Evolutionary conservation across 2,329 filamentous ascomycete genomes (phyloP), one percentile per base, ranked within the genome.

Genomic region (Neonectria coccinea): DNA sequence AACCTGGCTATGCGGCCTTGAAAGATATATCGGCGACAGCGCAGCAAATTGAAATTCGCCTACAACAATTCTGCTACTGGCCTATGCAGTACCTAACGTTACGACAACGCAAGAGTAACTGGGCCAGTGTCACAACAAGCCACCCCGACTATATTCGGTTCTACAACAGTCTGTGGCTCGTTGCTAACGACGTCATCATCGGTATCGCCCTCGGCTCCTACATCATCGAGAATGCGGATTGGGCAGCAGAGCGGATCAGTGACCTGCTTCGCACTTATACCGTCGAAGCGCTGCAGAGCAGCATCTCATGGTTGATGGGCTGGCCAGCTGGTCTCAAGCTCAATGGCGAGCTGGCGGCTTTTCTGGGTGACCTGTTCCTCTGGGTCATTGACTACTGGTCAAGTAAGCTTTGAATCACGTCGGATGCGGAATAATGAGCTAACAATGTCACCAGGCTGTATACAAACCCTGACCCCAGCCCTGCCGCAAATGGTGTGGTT

Each of bases 371-470:
- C 74, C 82, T 99, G 3, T 99, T 99, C 75, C 83, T 98, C 3
- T 99, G 96, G 96, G 96, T 99, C 52, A 98, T 99, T 69, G 94
- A 97, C 70, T 97, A 97, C 76, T 99, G 96, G 96, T 92, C 93
- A 62, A 91, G 92, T 92, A 82, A 77, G 88, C 82, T 47, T 33
- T 31, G 25, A 18, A 48, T 42, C 20, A 27, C 42, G 12, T 22
- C 3, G 22, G 7, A 10, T 12, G 42, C 12, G 36, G 6, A n/a
- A 10, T 9, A 9, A 18, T 42, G 27, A 9, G 56, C 74, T 79
- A 62, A 79, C 70, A 11, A 25, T 18, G 53, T 36, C n/a, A 25
- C n/a, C 59, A 91, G 91, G 86, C 71, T 96, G 91, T 74, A 92
- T 97, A 75, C 86, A 88, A 62, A 86, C 91, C 39, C 82, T 98